phyloP scores from a whole-genome alignment of 2,329 filamentous ascomycete genomes.

The Xylariaceae sp. region DNA sequence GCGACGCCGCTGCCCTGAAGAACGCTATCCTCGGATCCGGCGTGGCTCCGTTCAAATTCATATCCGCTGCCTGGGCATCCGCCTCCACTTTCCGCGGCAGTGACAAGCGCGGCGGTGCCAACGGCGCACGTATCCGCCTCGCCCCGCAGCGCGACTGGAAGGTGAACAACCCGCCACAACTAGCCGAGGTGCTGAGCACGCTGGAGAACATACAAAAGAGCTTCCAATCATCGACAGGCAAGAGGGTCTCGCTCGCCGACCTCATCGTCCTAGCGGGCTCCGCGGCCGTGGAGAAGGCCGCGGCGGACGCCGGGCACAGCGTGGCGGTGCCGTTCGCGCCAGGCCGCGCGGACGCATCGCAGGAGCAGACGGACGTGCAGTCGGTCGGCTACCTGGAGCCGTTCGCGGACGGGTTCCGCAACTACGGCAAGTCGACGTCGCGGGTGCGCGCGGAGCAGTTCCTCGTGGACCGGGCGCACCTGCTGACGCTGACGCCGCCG shows the following conservation, averaged over 20 bases:
- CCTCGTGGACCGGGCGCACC: conserved; percentile 71
- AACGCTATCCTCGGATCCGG: conserved; percentile 66
- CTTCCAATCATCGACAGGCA: conserved; percentile 59
- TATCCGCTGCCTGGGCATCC: conserved; percentile 69
- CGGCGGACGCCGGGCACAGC: conserved; percentile 49
- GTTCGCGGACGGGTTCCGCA: conserved; percentile 75
- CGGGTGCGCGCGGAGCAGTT: conserved; percentile 69
- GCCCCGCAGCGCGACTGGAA: conserved; percentile 72
- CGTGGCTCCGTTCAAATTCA: conserved; percentile 61
- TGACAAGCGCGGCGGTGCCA: conserved; percentile 83
- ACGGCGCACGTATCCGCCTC: conserved; percentile 77
- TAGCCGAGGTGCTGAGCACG: conserved; percentile 61
- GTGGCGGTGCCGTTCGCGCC: conserved; percentile 71
- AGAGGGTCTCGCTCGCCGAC: conserved; percentile 79
- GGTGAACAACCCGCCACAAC: conserved; percentile 71
- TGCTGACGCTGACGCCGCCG: conserved; percentile 70
- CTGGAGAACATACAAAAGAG: conserved; percentile 67
- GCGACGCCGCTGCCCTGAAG: conserved; percentile 69
- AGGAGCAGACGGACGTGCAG: conserved; percentile 70
- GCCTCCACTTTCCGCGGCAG: conserved; percentile 73
- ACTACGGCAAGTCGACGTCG: conserved; percentile 66
- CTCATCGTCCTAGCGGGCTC: conserved; percentile 75
- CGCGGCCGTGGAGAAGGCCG: conserved; percentile 74
- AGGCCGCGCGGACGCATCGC: conserved; percentile 71
- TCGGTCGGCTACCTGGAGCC: conserved; percentile 71